Evolutionary conservation across 495 filamentous ascomycete genomes (phyloP).

Genomic region (Hyaloscypha finlandica): DNA sequence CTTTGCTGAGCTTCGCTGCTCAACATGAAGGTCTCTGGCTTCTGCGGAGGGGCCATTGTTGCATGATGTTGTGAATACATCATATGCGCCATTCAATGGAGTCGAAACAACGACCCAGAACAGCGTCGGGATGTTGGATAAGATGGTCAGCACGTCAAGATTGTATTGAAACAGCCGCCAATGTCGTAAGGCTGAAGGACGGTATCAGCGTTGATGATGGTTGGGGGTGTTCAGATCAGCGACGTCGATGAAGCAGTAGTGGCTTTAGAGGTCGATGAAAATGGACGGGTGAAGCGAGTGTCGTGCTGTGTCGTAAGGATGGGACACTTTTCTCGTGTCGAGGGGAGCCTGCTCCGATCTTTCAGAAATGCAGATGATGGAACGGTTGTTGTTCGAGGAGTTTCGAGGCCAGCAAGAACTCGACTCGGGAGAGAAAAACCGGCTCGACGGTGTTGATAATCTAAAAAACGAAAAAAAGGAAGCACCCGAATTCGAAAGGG

Average conservation of each 20-base stretch:
- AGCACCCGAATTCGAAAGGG: constrained; percentile 25
- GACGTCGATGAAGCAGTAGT: constrained; percentile 34
- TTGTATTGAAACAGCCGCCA: constrained; percentile 23
- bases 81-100: constrained; percentile 37
- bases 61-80: constrained; percentile 55
- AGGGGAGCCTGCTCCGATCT: constrained; percentile 35
- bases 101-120: constrained; percentile 33
- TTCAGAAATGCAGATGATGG: constrained; percentile 29
- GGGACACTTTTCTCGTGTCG: constrained; percentile 21
- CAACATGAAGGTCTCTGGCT: constrained; percentile 98
- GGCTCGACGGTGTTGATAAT: constrained; percentile 27
- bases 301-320: constrained; percentile 27
- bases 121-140: constrained; percentile 17
- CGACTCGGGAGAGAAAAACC: constrained; percentile 33
- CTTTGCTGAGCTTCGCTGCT: constrained; percentile 94
- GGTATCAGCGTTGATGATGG: constrained; percentile 14
- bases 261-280: constrained; percentile 21
- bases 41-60: constrained; percentile 62
- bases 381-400: constrained; percentile 35
- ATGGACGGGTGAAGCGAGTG: constrained; percentile 31
- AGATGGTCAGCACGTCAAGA: constrained; percentile 17
- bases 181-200: constrained; percentile 20
- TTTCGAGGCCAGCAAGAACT: constrained; percentile 38
- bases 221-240: constrained; percentile 22
- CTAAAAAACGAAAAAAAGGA: constrained; percentile 22